A percentile compares a stretch with the other conserved stretches of the same genome.
Evolutionary conservation across 2,329 filamentous ascomycete species (phyloP).

Genomic region (Xylariales sp.): DNA sequence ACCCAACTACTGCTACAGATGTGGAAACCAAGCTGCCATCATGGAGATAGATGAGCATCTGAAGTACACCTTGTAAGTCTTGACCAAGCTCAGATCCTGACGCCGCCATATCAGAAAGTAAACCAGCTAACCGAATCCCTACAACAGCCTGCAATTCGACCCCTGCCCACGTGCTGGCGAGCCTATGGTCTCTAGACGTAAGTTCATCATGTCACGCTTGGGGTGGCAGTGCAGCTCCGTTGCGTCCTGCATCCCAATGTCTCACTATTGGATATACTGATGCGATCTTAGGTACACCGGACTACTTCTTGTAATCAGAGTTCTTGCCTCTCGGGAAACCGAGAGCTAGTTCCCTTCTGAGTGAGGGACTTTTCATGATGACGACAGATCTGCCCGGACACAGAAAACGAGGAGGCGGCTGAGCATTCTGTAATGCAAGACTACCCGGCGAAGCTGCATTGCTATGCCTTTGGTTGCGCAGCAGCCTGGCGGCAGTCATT

Average conservation of each 20-base stretch:
- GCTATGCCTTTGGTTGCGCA: slow-evolving; percentile 2
- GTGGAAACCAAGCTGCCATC: slow-evolving; percentile 98
- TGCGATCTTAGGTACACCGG: slow-evolving; percentile 66
- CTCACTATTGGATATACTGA: slow-evolving; percentile 12
- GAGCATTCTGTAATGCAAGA: slow-evolving; percentile 8
- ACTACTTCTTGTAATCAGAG: slow-evolving; percentile 87
- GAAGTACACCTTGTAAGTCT: slow-evolving; percentile 96
- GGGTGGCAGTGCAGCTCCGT: neutral
- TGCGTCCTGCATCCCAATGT: neutral
- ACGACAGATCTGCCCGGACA: slow-evolving; percentile 2
- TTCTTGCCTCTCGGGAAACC: neutral
- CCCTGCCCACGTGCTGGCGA: slow-evolving; percentile 95
- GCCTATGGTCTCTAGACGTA: slow-evolving; percentile 94
- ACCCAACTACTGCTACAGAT: slow-evolving; percentile 96
- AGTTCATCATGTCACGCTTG: slow-evolving; percentile 24
- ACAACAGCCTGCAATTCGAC: slow-evolving; percentile 91
- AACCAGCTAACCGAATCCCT: slow-evolving; percentile 13
- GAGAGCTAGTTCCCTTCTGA: neutral
- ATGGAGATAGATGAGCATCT: slow-evolving; percentile 99
- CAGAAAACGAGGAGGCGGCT: neutral
- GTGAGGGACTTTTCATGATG: slow-evolving; percentile 3
- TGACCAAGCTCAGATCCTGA: neutral
- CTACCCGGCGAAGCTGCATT: slow-evolving; percentile 5
- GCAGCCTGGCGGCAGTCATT: slow-evolving; percentile 1
- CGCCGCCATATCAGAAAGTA: neutral